Evolutionary conservation across 495 filamentous ascomycete genomes (phyloP).

Genomic region (Schizothecium vesticola): DNA sequence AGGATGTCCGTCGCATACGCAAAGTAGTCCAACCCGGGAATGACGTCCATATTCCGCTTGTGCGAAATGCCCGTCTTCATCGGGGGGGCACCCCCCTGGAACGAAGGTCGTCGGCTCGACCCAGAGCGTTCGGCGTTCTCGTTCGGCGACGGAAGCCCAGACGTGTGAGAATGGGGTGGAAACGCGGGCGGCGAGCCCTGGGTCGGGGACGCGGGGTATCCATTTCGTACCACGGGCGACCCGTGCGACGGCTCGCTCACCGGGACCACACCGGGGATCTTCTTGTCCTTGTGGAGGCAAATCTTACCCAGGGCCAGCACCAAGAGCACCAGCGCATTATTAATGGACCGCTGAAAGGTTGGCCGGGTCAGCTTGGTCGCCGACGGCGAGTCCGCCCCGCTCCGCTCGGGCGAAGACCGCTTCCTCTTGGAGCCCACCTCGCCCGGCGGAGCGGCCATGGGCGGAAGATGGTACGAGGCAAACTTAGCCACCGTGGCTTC

Average conservation of each 20-base stretch:
- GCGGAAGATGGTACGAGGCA: constrained; percentile 10
- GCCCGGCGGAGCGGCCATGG: constrained; percentile 19
- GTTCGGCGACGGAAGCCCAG: constrained; percentile 44
- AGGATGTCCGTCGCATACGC: constrained; percentile 82
- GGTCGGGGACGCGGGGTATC: constrained; percentile 28
- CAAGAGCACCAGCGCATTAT: constrained; percentile 73
- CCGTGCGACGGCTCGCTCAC: constrained; percentile 38
- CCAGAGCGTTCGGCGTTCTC: constrained; percentile 36
- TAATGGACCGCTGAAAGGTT: constrained; percentile 51
- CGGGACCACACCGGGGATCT: constrained; percentile 55
- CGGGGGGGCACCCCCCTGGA: constrained; percentile 32
- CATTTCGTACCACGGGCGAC: constrained; percentile 46
- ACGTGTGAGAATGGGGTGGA: constrained; percentile 33
- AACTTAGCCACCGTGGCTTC: constrained; percentile 24
- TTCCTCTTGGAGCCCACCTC: constrained; percentile 56
- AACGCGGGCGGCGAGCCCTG: constrained; percentile 47
- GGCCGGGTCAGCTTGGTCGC: constrained; percentile 38
- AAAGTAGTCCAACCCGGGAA: constrained; percentile 87
- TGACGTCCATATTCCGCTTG: constrained; percentile 71
- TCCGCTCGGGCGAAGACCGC: constrained; percentile 38
- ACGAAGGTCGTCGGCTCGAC: constrained; percentile 39
- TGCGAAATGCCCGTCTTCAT: constrained; percentile 23
- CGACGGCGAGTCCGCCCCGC: constrained; percentile 29
- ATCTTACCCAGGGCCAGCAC: constrained; percentile 84
- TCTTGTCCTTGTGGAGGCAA: constrained; percentile 55